Evolutionary conservation across 768 basidiomycete genomes (phyloP).

Genomic region (Daedaleopsis sinensis): DNA sequence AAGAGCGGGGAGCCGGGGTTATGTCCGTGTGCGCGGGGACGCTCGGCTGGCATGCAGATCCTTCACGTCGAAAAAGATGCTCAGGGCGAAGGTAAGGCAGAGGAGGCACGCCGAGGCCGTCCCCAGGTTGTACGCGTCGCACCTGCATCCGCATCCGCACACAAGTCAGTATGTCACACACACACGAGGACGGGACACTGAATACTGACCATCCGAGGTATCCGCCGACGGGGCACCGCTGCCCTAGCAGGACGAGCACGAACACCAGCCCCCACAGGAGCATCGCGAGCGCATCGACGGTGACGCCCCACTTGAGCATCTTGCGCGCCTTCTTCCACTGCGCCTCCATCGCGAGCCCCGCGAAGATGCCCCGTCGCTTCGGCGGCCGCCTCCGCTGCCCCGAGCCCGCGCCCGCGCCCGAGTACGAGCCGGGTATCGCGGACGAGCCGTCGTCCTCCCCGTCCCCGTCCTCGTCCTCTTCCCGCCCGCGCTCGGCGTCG

Average conservation of each 20-base stretch:
- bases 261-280: slow-evolving; percentile 62
- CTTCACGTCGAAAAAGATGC: slow-evolving; percentile 66
- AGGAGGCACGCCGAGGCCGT: slow-evolving; percentile 64
- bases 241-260: slow-evolving; percentile 60
- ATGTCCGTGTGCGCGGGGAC: slow-evolving; percentile 63
- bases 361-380: slow-evolving; percentile 53
- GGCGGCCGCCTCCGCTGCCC: slow-evolving; percentile 38
- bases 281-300: slow-evolving; percentile 50
- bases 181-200: slow-evolving; percentile 26
- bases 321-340: slow-evolving; percentile 60
- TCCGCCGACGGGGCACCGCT: slow-evolving; percentile 63
- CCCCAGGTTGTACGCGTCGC: slow-evolving; percentile 71
- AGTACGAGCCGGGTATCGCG: slow-evolving; percentile 32
- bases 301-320: slow-evolving; percentile 53
- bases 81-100: slow-evolving; percentile 55
- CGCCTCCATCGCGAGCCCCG: slow-evolving; percentile 64
- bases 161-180: slow-evolving; percentile 8
- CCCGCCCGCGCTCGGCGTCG: slow-evolving; percentile 32
- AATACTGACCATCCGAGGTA: slow-evolving; percentile 67
- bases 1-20: neutral
- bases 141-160: slow-evolving; percentile 44
- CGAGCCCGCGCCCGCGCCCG: slow-evolving; percentile 11
- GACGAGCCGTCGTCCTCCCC: slow-evolving; percentile 40
- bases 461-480: slow-evolving; percentile 39
- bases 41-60: slow-evolving; percentile 62